phyloP scores from a whole-genome alignment of 768 basidiomycete species.

The Russula ochroleuca region DNA sequence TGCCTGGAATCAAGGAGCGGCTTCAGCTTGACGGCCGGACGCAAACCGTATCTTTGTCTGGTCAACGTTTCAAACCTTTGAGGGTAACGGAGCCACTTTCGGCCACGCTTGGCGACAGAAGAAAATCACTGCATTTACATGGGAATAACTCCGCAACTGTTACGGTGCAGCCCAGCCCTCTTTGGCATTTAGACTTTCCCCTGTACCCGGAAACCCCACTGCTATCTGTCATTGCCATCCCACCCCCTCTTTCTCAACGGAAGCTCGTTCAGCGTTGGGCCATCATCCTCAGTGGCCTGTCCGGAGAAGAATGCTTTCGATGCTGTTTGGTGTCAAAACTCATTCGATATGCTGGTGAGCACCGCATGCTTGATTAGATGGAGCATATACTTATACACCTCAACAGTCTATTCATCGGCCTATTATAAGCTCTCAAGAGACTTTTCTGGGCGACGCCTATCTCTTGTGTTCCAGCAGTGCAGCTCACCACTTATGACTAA shows the following conservation, averaged over 20 bases:
- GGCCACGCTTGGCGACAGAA: not conserved
- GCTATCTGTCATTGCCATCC: slow-evolving; percentile 47
- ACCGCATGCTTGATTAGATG: not conserved
- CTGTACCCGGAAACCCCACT: slow-evolving; percentile 19
- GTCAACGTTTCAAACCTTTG: slow-evolving; percentile 21
- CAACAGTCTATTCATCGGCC: slow-evolving; percentile 62
- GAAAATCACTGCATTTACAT: not conserved
- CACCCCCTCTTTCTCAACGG: slow-evolving; percentile 56
- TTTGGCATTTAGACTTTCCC: slow-evolving; percentile 39
- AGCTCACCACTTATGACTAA: slow-evolving; percentile 45
- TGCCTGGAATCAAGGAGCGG: not conserved
- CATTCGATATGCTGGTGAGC: slow-evolving; percentile 61
- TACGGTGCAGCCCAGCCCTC: not conserved
- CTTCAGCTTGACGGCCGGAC: not conserved
- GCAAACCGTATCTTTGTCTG: not conserved
- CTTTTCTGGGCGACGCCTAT: slow-evolving; percentile 51
- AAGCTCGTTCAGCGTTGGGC: slow-evolving; percentile 52
- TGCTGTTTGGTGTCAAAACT: slow-evolving; percentile 55
- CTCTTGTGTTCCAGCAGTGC: slow-evolving; percentile 37
- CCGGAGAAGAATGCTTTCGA: slow-evolving; percentile 40
- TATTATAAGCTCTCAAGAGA: slow-evolving; percentile 41
- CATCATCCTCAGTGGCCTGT: slow-evolving; percentile 49
- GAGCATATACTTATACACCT: slow-evolving; percentile 1
- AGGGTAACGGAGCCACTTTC: not conserved
- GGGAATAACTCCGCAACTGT: not conserved